Conservation (phyloP, 2,329 filamentous ascomycete genomes). For the Cercospora beticola region DNA sequence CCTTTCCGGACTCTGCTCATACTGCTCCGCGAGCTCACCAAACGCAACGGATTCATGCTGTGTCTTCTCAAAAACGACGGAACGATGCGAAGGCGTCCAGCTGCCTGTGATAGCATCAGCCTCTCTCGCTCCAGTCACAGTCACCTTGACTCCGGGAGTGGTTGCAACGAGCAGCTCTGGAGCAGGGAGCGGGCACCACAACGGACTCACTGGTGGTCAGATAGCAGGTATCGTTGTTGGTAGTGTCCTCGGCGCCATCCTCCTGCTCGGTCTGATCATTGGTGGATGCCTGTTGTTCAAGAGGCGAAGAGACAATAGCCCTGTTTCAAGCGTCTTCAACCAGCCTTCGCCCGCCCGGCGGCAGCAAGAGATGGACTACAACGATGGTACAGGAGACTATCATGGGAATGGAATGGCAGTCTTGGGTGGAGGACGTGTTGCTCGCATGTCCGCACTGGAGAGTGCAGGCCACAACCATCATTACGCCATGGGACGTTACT, state of each 20-base stretch:
- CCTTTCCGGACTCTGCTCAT: conserved; percentile 75
- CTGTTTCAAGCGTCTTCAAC: conserved; percentile 77
- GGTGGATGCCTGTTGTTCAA: conserved; percentile 60
- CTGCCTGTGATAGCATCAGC: conserved; percentile 66
- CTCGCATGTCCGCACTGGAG: conserved; percentile 93
- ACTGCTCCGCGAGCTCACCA: conserved; percentile 76
- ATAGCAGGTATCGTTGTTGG: conserved; percentile 92
- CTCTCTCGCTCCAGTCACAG: conserved; percentile 58
- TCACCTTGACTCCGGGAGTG: conserved; percentile 59
- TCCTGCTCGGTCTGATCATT: conserved; percentile 66
- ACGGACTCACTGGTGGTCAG: conserved; percentile 71
- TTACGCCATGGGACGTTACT: conserved; percentile 38
- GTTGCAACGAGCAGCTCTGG: conserved; percentile 33
- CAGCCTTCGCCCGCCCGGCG: conserved; percentile 68
- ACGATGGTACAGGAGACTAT: conserved; percentile 41
- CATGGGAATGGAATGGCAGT: conserved; percentile 63
- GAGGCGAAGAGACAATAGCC: conserved; percentile 57
- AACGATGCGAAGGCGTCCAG: conserved; percentile 70
- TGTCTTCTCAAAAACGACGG: conserved; percentile 73
- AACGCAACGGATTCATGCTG: conserved; percentile 97
- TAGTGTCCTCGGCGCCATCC: conserved; percentile 65
- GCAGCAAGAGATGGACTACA: conserved; percentile 43
- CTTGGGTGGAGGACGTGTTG: conserved; percentile 82
- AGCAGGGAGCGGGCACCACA: conserved; percentile 56
- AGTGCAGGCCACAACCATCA: conserved; percentile 58